Percentiles rank a stretch among this genome's conserved stretches.
Conservation (phyloP, 2,329 filamentous ascomycete species). For the Cladorrhinum sp. region DNA sequence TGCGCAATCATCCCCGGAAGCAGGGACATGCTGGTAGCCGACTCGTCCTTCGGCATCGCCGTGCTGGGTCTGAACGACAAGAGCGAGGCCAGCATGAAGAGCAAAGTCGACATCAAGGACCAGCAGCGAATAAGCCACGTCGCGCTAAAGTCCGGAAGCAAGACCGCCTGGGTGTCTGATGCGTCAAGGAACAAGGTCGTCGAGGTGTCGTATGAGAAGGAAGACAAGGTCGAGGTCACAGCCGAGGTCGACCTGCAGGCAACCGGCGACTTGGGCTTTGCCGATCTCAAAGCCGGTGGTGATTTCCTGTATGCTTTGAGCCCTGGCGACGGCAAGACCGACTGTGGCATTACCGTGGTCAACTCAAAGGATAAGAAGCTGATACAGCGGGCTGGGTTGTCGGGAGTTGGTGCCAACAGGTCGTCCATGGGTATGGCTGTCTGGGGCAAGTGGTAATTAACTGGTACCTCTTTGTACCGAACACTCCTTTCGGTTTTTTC, state of each 20-base stretch:
- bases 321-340: constrained; percentile 47
- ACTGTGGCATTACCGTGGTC: constrained; percentile 36
- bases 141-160: constrained; percentile 25
- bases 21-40: constrained; percentile 48
- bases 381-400: constrained; percentile 35
- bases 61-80: constrained; percentile 37
- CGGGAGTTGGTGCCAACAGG: constrained; percentile 26
- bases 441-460: background rate
- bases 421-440: constrained; percentile 34
- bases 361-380: constrained; percentile 29
- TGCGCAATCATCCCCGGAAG: constrained; percentile 44
- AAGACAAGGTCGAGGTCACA: constrained; percentile 45
- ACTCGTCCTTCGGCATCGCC: constrained; percentile 55
- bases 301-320: constrained; percentile 56
- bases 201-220: constrained; percentile 46
- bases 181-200: constrained; percentile 50
- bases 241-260: constrained; percentile 40
- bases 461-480: background rate
- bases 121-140: constrained; percentile 49
- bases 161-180: constrained; percentile 57
- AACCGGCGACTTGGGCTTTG: constrained; percentile 51
- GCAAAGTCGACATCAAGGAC: constrained; percentile 42
- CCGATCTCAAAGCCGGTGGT: constrained; percentile 52
- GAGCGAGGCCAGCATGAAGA: constrained; percentile 34
- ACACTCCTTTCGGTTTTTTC: background rate